Base-by-base conservation (phyloP, 352 stramenopile species). In the Globisporangium barbulae region DNA sequence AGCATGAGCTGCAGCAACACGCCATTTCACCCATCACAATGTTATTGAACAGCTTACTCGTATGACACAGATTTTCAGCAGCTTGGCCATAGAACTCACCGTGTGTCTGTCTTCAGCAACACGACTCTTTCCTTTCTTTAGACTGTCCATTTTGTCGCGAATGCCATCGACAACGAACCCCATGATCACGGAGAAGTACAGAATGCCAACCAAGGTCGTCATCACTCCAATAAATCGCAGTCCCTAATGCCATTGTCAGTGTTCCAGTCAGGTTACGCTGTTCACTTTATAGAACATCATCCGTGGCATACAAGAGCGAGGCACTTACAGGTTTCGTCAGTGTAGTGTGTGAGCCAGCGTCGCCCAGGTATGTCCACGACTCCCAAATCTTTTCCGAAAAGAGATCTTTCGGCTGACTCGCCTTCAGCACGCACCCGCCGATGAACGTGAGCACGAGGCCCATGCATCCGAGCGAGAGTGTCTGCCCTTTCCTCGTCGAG, bases 181-280 rank as follows among this genome's bases (percentile, higher is more conserved):
- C 76, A 96, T 91, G 61, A 97, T 94, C 13, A 97, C 83, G 19
- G 87, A 92, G 58, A 96, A 95, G 63, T 96, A 91, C 17, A 97
- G 61, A 55, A 96, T 89, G 13, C 86, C 84, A 37, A 84, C 45
- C 7, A 96, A 55, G 9, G 60, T 90, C 41, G 89, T 84, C 25
- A 84, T 17, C 2, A 86, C 73, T 22, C 79, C 83, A n/a, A 89
- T 71, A 22, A 89, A 55, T 1, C 79, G 81, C 19, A 89, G 19
- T 2, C 77, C 76, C 79, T 88, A 30, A 49, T 45, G 28, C 22
- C 28, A 30, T 15, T 55, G 3, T 35, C 55, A 58, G 10, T 47
- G 31, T 28, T 22, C 19, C 33, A 42, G 35, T 35, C 28, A 53
- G 45, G 21, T 30, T 39, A 28, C 13, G 25, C 25, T 28, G 1